Conservation (phyloP, 2,329 filamentous ascomycete species). For the Ciborinia camelliae region DNA sequence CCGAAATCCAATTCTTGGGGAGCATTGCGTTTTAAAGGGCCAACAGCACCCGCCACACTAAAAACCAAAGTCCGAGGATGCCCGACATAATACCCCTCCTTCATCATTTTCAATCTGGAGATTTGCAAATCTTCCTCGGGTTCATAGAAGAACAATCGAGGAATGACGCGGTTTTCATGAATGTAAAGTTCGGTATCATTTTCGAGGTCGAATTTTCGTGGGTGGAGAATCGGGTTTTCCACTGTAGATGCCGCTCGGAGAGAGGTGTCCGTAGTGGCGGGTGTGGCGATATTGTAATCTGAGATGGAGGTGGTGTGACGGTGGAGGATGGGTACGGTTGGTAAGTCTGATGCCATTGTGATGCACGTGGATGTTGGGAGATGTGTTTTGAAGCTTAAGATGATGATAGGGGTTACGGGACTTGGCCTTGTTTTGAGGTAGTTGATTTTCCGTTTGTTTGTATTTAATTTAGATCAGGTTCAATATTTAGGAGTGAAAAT, state of each 20-base stretch:
- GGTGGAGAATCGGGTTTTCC: neutral
- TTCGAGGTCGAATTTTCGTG: constrained; percentile 14
- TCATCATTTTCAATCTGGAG: constrained; percentile 9
- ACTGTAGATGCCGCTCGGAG: neutral
- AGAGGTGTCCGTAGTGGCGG: neutral
- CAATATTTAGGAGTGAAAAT: neutral
- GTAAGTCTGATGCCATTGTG: constrained; percentile 2
- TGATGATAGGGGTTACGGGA: neutral
- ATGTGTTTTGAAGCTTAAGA: neutral
- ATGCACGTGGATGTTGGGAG: neutral
- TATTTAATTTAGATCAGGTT: neutral
- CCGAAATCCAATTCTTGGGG: neutral
- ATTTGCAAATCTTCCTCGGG: neutral
- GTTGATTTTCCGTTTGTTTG: neutral
- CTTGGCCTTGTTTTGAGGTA: neutral
- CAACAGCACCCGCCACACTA: constrained; percentile 1
- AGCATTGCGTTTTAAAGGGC: neutral
- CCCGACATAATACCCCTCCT: neutral
- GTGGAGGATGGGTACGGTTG: neutral
- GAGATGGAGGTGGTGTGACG: neutral
- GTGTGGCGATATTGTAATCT: neutral
- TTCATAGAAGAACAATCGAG: constrained; percentile 11
- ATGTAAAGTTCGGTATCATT: constrained; percentile 16
- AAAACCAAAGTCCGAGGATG: constrained; percentile 15
- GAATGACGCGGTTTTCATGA: constrained; percentile 9